Evolutionary conservation across 2,329 filamentous ascomycete genomes (phyloP), one percentile per base, ranked within the genome.

Genomic region (Elsinoe arachidis): DNA sequence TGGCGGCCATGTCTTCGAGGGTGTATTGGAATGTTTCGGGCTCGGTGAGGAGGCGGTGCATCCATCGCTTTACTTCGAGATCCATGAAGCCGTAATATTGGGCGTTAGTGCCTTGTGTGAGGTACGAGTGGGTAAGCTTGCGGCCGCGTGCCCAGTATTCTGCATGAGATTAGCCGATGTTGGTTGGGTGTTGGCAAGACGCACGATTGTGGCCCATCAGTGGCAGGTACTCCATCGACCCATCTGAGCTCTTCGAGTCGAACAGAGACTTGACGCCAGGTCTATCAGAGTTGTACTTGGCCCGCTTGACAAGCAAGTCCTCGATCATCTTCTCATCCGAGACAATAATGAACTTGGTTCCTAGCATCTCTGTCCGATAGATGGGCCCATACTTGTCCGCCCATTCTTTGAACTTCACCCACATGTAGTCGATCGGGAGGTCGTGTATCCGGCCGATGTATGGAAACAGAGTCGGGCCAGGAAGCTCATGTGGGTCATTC

Each of bases 91-190:
- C 74, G 60, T 74, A 67, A 63, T 76, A 77, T 15, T 68, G 69
- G 19, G 67, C 66, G 38, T 77, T 76, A 14, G 69, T 68, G 2
- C 73, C 72, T 58, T 75, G 72, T 2, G 71, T 80, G 26, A 81
- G 66, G 60, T 78, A 77, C 2, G 77, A 67, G 62, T 81, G 78
- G 0, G 77, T 77, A 61, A 80, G 75, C 63, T 75, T 76, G 19
- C 78, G 72, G 64, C 80, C 78, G 41, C 78, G 77, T 30, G 78
- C 71, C 78, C 78, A 81, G 66, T 79, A 80, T 60, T 78, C 77
- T 77, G 51, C 52, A 46, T 47, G 4, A 12, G 26, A 15, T 61
- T 56, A 62, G 62, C 43, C 54, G 3, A 14, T 17, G 21, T 55
- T 49, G 59, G 61, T 41, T 51, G 15, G 5, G 38, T 52, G 17